Evolutionary conservation across 768 basidiomycete species (phyloP).

Genomic region (Tylopilus sp.): DNA sequence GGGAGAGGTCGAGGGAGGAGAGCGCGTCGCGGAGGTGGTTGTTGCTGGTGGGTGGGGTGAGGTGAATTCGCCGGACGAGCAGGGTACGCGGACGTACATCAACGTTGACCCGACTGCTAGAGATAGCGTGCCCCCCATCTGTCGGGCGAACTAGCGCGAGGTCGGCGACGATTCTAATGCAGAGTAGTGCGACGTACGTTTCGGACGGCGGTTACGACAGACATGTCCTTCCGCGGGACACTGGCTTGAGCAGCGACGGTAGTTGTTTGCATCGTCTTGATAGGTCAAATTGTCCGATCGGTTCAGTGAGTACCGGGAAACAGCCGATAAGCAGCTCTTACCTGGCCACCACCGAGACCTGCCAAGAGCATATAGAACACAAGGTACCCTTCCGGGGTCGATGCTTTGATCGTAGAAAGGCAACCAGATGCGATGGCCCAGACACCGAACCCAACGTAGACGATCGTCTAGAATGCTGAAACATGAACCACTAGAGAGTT

Average conservation of each 20-base stretch:
- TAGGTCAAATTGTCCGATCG: neutral
- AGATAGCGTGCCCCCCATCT: neutral
- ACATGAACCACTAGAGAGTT: neutral
- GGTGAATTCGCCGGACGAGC: neutral
- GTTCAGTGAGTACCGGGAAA: too few species aligned
- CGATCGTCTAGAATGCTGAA: neutral
- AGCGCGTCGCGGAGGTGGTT: neutral
- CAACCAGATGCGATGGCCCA: neutral
- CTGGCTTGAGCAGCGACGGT: neutral
- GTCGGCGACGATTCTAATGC: too few species aligned
- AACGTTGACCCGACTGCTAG: conserved; percentile 1
- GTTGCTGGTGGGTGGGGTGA: neutral
- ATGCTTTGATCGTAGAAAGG: neutral
- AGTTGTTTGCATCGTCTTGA: neutral
- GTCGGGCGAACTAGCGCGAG: neutral
- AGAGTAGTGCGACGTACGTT: neutral
- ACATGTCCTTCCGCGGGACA: neutral
- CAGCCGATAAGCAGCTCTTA: neutral
- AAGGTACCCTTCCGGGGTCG: neutral
- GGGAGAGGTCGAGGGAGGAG: neutral
- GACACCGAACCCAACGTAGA: neutral
- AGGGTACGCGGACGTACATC: neutral
- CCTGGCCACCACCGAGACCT: neutral
- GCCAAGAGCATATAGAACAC: neutral
- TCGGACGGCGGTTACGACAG: neutral